Evolutionary conservation across 75 land plant species (phyloP).

Genomic region (Pinus taeda): DNA sequence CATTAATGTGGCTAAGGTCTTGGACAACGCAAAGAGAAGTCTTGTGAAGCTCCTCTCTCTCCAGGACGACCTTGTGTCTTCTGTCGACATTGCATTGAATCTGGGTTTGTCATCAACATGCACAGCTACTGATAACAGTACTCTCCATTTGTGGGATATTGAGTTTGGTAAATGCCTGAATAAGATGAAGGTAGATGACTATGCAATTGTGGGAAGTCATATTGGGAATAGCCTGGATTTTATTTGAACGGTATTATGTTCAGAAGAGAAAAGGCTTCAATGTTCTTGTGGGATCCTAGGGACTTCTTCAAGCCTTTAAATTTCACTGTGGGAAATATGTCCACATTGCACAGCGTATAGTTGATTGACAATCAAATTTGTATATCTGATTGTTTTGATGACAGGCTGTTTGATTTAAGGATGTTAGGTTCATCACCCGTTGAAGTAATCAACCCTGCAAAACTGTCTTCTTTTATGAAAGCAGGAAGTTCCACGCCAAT

Average conservation of each 20-base stretch:
- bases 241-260: not conserved
- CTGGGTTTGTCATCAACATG: not conserved
- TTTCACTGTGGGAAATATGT: not conserved
- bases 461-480: no score
- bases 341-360: not conserved
- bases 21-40: not conserved
- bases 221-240: not conserved
- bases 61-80: not conserved
- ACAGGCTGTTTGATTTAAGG: not conserved
- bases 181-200: not conserved
- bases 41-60: not conserved
- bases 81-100: not conserved
- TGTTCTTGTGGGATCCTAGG: not conserved
- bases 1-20: not conserved
- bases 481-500: no score
- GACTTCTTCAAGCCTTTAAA: not conserved
- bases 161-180: not conserved
- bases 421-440: not conserved
- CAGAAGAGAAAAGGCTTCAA: not conserved
- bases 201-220: not conserved
- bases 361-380: not conserved
- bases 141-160: not conserved
- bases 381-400: not conserved
- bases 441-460: no score
- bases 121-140: not conserved